Evolutionary conservation across 768 basidiomycete genomes (phyloP).

Genomic region (Trametes coccinea): DNA sequence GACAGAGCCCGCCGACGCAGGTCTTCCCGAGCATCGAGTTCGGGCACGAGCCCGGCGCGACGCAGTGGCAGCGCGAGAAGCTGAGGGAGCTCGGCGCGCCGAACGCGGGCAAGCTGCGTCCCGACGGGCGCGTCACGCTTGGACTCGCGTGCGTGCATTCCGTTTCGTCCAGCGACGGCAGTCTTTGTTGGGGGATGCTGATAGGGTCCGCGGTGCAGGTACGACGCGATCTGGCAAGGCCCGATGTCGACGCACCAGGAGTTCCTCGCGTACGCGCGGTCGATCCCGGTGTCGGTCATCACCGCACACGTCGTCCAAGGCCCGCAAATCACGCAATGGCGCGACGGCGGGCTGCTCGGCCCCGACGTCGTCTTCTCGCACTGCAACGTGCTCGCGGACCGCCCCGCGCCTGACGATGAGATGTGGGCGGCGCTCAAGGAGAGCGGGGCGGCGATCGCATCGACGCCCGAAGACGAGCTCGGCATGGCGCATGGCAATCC

Average conservation of each 20-base stretch:
- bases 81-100: too few relatives aligned
- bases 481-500: slow-evolving; percentile 37
- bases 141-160: too few relatives aligned
- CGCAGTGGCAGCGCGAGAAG: too few relatives aligned
- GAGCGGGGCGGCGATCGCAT: slow-evolving; percentile 27
- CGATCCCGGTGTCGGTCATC: slow-evolving; percentile 24
- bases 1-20: too few relatives aligned
- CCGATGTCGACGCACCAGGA: slow-evolving; percentile 24
- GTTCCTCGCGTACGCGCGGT: slow-evolving; percentile 24
- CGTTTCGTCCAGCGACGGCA: too few relatives aligned
- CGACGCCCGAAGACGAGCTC: slow-evolving; percentile 35
- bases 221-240: slow-evolving; percentile 24
- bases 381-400: slow-evolving; percentile 30
- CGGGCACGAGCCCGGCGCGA: too few relatives aligned
- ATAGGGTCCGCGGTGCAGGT: slow-evolving; percentile 16
- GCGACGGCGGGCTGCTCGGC: slow-evolving; percentile 31
- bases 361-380: slow-evolving; percentile 34
- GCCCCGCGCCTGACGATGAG: slow-evolving; percentile 27
- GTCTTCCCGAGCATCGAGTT: too few relatives aligned
- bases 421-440: slow-evolving; percentile 33
- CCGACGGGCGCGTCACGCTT: too few relatives aligned
- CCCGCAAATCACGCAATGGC: slow-evolving; percentile 24
- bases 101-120: too few relatives aligned
- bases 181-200: slow-evolving; percentile 13
- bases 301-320: slow-evolving; percentile 32